These are phyloP conservation scores for Sapria himalayana DNA, from an alignment of 345 rosid genomes.

Conservation along the genomic window DNA sequence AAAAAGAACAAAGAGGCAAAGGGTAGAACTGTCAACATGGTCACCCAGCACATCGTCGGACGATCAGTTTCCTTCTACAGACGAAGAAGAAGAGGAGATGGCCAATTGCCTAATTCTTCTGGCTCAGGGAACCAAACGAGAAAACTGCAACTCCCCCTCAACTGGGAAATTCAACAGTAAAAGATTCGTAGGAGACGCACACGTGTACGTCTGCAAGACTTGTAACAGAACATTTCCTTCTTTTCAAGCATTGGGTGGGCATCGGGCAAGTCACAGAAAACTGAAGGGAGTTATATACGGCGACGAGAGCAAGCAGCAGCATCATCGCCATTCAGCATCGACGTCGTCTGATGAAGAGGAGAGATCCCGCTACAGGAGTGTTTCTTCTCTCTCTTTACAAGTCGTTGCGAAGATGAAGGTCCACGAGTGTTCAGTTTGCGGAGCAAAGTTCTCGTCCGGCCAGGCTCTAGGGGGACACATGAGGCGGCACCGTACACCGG, in stretches of 20 bases:
- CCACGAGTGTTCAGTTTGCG: conserved; percentile 85
- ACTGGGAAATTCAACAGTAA: conserved; percentile 35
- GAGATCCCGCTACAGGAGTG: too few species aligned
- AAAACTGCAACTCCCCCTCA: conserved; percentile 8
- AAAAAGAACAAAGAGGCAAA: conserved; percentile 58
- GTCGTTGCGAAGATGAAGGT: conserved; percentile 18
- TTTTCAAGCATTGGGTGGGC: conserved; percentile 95
- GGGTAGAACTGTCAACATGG: conserved; percentile 19
- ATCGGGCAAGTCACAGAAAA: conserved; percentile 93
- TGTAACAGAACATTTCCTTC: conserved; percentile 75
- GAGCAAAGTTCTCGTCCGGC: conserved; percentile 76
- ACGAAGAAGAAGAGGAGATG: conserved; percentile 69
- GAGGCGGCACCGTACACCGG: conserved; percentile 65
- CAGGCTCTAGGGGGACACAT: conserved; percentile 98
- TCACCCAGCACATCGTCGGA: conserved; percentile 15
- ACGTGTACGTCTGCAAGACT: conserved; percentile 82
- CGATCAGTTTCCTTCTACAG: conserved; percentile 14
- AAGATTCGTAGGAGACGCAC: conserved; percentile 37
- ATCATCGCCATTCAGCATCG: too few species aligned
- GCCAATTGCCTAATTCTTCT: conserved; percentile 86
- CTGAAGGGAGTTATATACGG: conserved; percentile 18
- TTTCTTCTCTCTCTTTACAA: too few species aligned
- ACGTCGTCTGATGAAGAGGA: too few species aligned
- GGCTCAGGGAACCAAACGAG: conserved; percentile 42
- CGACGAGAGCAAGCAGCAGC: conserved; percentile 7